A percentile compares a stretch with the other conserved stretches of the same genome.
Conservation (phyloP, 2,329 filamentous ascomycete genomes). For the Ophiostoma quercus region DNA sequence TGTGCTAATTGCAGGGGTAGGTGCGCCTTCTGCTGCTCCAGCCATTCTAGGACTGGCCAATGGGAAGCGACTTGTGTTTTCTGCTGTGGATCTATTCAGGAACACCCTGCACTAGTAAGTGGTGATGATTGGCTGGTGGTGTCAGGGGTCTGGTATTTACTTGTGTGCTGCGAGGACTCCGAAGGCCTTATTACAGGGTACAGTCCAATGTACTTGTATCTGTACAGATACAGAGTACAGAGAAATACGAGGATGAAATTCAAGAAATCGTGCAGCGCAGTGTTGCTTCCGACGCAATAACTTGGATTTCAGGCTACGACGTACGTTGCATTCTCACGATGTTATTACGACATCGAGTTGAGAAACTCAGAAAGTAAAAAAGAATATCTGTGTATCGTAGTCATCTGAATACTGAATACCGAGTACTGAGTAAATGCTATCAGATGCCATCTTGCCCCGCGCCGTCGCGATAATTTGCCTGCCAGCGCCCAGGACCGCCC, state of each 20-base stretch:
- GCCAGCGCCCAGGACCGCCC: neutral
- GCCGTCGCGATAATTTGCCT: neutral
- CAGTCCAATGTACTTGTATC: no score
- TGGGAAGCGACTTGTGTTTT: neutral
- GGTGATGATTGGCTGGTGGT: neutral
- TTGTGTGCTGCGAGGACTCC: neutral
- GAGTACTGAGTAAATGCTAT: no score
- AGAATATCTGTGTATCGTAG: no score
- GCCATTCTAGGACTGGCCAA: neutral
- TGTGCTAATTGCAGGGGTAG: neutral
- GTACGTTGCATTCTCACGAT: conserved; percentile 3
- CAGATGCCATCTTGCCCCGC: neutral
- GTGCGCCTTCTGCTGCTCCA: neutral
- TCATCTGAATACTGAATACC: neutral
- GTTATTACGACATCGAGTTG: neutral
- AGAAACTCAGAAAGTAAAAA: no score
- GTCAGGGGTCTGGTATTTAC: neutral
- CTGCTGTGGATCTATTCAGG: neutral
- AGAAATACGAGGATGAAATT: neutral
- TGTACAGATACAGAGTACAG: neutral
- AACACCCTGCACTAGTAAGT: neutral
- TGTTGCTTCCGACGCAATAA: neutral
- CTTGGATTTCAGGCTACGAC: neutral
- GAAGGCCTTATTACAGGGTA: neutral
- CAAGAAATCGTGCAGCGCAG: conserved; percentile 1